Evolutionary conservation across 768 basidiomycete species (phyloP).

Genomic region (Xerocomellus intermedius): DNA sequence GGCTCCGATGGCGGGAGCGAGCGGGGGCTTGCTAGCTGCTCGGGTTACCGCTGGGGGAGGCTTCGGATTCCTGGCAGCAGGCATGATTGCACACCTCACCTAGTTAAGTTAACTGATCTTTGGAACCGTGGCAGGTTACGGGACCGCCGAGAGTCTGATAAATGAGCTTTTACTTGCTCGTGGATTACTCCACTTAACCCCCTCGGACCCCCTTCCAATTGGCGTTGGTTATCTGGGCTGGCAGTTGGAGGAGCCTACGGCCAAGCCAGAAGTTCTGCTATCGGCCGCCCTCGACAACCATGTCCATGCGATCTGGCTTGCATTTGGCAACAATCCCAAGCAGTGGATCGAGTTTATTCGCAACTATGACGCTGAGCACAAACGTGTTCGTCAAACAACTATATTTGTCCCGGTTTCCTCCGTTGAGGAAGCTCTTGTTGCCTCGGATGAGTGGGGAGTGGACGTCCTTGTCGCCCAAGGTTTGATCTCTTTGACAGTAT

Average conservation of each 20-base stretch:
- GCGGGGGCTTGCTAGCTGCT: slow-evolving; percentile 60
- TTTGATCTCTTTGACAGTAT: slow-evolving; percentile 24
- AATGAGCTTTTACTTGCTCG: slow-evolving; percentile 57
- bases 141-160: slow-evolving; percentile 41
- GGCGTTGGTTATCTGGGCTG: slow-evolving; percentile 78
- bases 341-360: slow-evolving; percentile 64
- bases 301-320: slow-evolving; percentile 71
- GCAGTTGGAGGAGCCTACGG: slow-evolving; percentile 55
- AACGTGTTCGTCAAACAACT: slow-evolving; percentile 43
- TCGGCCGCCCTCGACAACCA: slow-evolving; percentile 50
- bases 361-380: slow-evolving; percentile 45
- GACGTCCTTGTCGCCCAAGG: slow-evolving; percentile 83
- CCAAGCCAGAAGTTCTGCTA: slow-evolving; percentile 42
- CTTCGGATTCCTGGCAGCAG: slow-evolving; percentile 72
- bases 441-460: slow-evolving; percentile 63
- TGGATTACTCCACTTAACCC: slow-evolving; percentile 34
- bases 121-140: slow-evolving; percentile 42
- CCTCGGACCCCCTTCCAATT: slow-evolving; percentile 45
- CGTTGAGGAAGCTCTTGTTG: slow-evolving; percentile 55
- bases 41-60: slow-evolving; percentile 67
- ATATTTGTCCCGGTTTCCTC: slow-evolving; percentile 68
- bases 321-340: slow-evolving; percentile 59
- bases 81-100: slow-evolving; percentile 30
- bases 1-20: slow-evolving; percentile 71
- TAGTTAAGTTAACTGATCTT: not conserved